Evolutionary conservation across 1,284 basidiomycete genomes (phyloP).

Genomic region (Marasmius oreades): DNA sequence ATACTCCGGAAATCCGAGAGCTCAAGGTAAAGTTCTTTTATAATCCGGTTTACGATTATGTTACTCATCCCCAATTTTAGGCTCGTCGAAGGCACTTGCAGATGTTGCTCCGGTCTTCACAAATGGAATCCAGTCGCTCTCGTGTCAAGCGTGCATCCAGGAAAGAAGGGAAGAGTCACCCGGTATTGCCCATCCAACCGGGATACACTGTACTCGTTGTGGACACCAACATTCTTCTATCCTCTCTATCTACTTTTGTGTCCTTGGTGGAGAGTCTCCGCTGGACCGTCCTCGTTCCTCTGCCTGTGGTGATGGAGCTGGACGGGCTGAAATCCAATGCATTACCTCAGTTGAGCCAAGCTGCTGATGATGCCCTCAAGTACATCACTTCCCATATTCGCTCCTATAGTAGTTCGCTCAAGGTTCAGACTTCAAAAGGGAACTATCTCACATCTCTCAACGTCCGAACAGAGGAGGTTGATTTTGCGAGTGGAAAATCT

Average conservation of each 20-base stretch:
- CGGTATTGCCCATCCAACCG: constrained; percentile 60
- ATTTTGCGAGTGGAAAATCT: constrained; percentile 56
- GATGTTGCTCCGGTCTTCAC: constrained; percentile 45
- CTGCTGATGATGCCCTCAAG: constrained; percentile 67
- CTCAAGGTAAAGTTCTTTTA: constrained; percentile 59
- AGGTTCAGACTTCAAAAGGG: constrained; percentile 92
- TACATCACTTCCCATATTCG: constrained; percentile 80
- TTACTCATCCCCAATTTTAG: constrained; percentile 30
- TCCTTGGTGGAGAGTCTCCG: constrained; percentile 75
- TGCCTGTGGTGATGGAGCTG: constrained; percentile 94
- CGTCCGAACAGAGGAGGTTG: constrained; percentile 84
- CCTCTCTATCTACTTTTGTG: constrained; percentile 69
- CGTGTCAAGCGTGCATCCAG: constrained; percentile 33
- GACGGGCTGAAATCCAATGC: constrained; percentile 80
- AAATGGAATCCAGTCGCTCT: constrained; percentile 26
- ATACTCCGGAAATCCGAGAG: constrained; percentile 70
- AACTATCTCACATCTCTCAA: constrained; percentile 87
- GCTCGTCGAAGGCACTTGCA: constrained; percentile 66
- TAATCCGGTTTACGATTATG: constrained; percentile 8
- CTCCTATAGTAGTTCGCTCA: constrained; percentile 73
- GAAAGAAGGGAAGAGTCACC: constrained; percentile 27
- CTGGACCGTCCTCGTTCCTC: constrained; percentile 90
- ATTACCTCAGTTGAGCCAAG: constrained; percentile 59
- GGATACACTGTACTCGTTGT: constrained; percentile 91
- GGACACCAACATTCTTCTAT: constrained; percentile 92